Base-by-base conservation (phyloP, 1,284 basidiomycete genomes). In the Ganoderma boninense region DNA sequence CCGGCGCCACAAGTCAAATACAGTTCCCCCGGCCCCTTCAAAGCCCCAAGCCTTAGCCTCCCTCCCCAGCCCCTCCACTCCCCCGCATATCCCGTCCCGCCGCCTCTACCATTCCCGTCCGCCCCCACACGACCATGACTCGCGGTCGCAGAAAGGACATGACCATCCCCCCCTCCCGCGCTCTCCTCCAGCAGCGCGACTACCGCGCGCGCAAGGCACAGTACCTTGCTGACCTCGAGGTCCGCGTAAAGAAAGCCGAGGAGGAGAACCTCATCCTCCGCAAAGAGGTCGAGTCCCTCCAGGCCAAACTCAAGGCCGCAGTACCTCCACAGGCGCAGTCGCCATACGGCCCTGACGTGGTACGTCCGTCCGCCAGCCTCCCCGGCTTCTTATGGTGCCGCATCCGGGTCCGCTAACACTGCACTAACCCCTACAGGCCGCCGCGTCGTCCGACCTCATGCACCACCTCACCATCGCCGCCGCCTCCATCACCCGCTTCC, bases 61-160 rank as follows among this genome's bases (percentile, higher is more conserved):
- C 43, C 49, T 52, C 63, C 56, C 73, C 70, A 46, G 16, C 64
- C 42, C 56, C 44, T 43, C 44, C 29, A 65, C 14, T n/a, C 56
- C 65, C 40, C 40, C 38, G 43, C 23, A 67, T 29, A 42, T 62
- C 32, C 38, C 54, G 13, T 40, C 63, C 54, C 44, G 35, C 61
- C 42, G 14, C 61, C 16, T 43, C 60, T 49, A 38, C 46, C 44
- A 10, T 14, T 20, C 32, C 49, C 52, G 4, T 32, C 49, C 52
- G 59, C 60, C 57, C 10, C 62, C 42, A 54, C 32, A 38, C 13
- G 35, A 65, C 65, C 60, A 91, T 91, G 90, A 87, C 89, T 67
- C 83, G 89, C 79, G 89, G 89, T 60, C 86, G 90, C 74, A 87
- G 89, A 80, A 90, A 89, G 80, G 89, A 91, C 79, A 80, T 86